Conservation (phyloP, 257 asterid genomes). For the Nicotiana attenuata region DNA sequence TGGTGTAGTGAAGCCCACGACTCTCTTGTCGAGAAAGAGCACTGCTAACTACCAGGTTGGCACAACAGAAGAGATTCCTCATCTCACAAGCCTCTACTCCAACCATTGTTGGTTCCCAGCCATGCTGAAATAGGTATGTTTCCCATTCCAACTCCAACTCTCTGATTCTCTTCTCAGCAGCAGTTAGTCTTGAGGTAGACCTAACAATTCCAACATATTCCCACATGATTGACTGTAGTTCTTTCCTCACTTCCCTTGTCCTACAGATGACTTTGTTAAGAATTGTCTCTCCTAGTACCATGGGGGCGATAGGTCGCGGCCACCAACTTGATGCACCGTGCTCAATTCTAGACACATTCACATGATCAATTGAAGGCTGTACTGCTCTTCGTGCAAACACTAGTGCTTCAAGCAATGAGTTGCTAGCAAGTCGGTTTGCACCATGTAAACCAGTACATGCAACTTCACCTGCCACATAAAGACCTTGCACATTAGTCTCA, state of each 20-base stretch:
- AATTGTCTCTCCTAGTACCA: conserved; percentile 35
- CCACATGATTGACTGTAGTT: conserved; percentile 84
- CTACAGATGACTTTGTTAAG: conserved; percentile 29
- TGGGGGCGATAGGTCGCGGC: conserved; percentile 69
- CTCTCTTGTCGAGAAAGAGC: conserved; percentile 92
- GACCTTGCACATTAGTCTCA: conserved; percentile 81
- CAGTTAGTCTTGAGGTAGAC: conserved; percentile 62
- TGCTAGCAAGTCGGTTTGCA: conserved; percentile 93
- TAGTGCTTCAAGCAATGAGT: conserved; percentile 87
- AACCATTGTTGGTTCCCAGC: conserved; percentile 95
- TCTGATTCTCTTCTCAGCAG: conserved; percentile 71
- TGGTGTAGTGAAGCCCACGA: conserved; percentile 85
- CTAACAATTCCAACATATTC: conserved; percentile 83
- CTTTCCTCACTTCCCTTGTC: conserved; percentile 69
- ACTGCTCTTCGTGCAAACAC: conserved; percentile 95
- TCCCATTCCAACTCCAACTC: conserved; percentile 92
- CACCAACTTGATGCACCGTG: conserved; percentile 40
- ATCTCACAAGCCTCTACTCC: conserved; percentile 88
- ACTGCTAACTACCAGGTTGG: conserved; percentile 82
- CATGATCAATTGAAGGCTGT: conserved; percentile 70
- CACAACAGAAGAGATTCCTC: conserved; percentile 93
- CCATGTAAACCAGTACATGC: conserved; percentile 98
- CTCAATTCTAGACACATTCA: conserved; percentile 31
- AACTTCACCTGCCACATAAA: conserved; percentile 92
- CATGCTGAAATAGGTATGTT: conserved; percentile 63